phyloP scores from a whole-genome alignment of 192 early-diverging fungal species.

The Gryganskiella cystojenkinii region DNA sequence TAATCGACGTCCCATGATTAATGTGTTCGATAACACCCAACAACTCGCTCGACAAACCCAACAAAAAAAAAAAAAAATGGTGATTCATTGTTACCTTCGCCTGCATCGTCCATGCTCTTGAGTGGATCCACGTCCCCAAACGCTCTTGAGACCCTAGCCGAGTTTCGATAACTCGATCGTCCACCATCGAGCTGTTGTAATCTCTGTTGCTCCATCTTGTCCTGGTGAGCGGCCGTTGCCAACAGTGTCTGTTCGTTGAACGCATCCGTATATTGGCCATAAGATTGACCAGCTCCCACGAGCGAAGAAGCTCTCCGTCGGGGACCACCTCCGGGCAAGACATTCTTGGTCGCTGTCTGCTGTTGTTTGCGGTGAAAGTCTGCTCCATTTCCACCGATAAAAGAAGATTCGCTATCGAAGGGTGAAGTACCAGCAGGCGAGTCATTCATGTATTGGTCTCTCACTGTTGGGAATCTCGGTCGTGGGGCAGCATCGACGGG shows the following conservation, averaged over 20 bases:
- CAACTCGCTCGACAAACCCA: background rate
- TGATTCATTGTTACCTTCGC: conserved; percentile 5
- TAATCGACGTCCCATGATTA: background rate
- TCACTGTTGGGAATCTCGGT: conserved; percentile 29
- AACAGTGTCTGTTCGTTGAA: conserved; percentile 43
- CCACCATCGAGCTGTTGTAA: conserved; percentile 25
- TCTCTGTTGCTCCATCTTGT: conserved; percentile 39
- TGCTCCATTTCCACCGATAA: conserved; percentile 4
- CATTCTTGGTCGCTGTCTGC: conserved; percentile 9
- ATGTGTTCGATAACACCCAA: background rate
- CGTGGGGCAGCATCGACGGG: conserved; percentile 26
- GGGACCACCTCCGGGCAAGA: conserved; percentile 33
- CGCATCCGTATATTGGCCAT: conserved; percentile 28
- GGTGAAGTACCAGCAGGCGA: conserved; percentile 43
- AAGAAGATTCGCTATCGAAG: conserved; percentile 24
- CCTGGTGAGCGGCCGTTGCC: conserved; percentile 47
- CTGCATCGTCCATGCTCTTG: conserved; percentile 27
- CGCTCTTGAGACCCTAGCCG: conserved; percentile 40
- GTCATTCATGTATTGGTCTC: conserved; percentile 30
- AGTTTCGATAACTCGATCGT: conserved; percentile 50
- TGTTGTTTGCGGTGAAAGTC: conserved; percentile 4
- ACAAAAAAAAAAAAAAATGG: background rate
- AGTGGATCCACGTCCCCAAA: conserved; percentile 44
- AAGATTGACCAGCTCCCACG: conserved; percentile 12
- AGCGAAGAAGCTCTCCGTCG: conserved; percentile 41